Percentiles rank a stretch among this genome's conserved stretches.
Evolutionary conservation across 1,284 basidiomycete species (phyloP).

Genomic region (Papiliotrema fonsecae): DNA sequence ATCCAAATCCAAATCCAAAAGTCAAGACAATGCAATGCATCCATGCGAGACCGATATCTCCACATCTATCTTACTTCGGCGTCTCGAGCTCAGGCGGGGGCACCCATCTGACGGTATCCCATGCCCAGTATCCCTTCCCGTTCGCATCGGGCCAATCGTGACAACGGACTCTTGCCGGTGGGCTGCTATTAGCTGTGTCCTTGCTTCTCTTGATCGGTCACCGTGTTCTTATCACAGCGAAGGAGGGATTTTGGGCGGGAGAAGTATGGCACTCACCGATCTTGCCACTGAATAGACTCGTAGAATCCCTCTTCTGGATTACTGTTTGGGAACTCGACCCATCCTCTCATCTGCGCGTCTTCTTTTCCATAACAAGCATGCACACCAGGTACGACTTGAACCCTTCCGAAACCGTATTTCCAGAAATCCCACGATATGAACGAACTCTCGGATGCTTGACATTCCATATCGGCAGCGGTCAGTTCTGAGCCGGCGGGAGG

Average conservation of each 20-base stretch:
- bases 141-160: slow-evolving; percentile 42
- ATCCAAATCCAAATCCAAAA: too few relatives aligned
- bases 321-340: slow-evolving; percentile 31
- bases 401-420: slow-evolving; percentile 43
- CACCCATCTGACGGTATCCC: slow-evolving; percentile 30
- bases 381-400: slow-evolving; percentile 43
- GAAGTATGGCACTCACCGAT: slow-evolving; percentile 22
- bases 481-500: slow-evolving; percentile 17
- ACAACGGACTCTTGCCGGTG: slow-evolving; percentile 26
- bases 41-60: too few relatives aligned
- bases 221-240: too few relatives aligned
- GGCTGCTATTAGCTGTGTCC: slow-evolving; percentile 7
- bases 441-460: slow-evolving; percentile 39
- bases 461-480: slow-evolving; percentile 31
- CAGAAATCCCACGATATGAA: slow-evolving; percentile 49
- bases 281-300: slow-evolving; percentile 31
- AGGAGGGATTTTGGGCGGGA: not conserved
- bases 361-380: slow-evolving; percentile 43
- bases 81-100: slow-evolving; percentile 17
- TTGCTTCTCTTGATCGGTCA: not conserved
- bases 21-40: too few relatives aligned
- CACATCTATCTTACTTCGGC: too few relatives aligned
- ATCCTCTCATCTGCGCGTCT: slow-evolving; percentile 38
- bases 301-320: slow-evolving; percentile 9
- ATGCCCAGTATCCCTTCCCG: slow-evolving; percentile 33